phyloP scores from a whole-genome alignment of 2,329 filamentous ascomycete genomes.

The Cercospora janseana region DNA sequence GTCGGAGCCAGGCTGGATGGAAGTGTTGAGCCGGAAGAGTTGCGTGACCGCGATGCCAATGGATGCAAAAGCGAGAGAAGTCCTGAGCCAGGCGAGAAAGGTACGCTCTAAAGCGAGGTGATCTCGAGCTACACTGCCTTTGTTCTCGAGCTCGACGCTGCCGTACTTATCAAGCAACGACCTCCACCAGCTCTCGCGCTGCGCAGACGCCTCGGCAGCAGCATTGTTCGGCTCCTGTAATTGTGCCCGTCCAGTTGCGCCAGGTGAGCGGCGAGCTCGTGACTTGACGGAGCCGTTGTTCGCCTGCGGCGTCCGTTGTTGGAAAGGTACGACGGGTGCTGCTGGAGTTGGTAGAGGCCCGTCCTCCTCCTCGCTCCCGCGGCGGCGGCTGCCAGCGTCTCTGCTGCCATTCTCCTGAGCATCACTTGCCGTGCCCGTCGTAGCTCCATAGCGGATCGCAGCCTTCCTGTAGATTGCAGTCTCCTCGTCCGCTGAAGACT shows the following conservation, averaged over 20 bases:
- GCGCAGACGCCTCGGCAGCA: conserved; percentile 5
- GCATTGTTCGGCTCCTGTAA: conserved; percentile 11
- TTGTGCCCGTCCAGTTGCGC: conserved; percentile 10
- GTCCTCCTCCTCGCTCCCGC: background rate
- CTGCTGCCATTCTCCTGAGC: conserved; percentile 24
- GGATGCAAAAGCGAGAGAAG: conserved; percentile 74
- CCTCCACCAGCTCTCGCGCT: conserved; percentile 52
- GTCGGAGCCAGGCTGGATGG: conserved; percentile 43
- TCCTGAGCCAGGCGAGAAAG: conserved; percentile 81
- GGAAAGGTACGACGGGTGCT: too few species aligned
- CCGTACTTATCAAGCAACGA: conserved; percentile 58
- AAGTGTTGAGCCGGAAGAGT: conserved; percentile 77
- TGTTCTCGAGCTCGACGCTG: conserved; percentile 76
- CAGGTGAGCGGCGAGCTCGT: conserved; percentile 15
- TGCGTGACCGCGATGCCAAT: conserved; percentile 84
- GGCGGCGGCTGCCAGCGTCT: background rate
- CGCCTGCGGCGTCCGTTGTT: conserved; percentile 16
- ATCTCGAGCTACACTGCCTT: conserved; percentile 78
- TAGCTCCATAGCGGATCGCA: conserved; percentile 28
- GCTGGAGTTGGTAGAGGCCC: background rate
- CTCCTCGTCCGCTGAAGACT: conserved; percentile 43
- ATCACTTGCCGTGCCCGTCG: conserved; percentile 26
- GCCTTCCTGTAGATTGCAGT: conserved; percentile 42
- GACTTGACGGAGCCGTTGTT: conserved; percentile 23
- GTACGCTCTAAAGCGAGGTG: conserved; percentile 80